A percentile compares a stretch with the other conserved stretches of the same genome.
Conservation (phyloP, 106 monocot species). For the Posidonia australis region DNA sequence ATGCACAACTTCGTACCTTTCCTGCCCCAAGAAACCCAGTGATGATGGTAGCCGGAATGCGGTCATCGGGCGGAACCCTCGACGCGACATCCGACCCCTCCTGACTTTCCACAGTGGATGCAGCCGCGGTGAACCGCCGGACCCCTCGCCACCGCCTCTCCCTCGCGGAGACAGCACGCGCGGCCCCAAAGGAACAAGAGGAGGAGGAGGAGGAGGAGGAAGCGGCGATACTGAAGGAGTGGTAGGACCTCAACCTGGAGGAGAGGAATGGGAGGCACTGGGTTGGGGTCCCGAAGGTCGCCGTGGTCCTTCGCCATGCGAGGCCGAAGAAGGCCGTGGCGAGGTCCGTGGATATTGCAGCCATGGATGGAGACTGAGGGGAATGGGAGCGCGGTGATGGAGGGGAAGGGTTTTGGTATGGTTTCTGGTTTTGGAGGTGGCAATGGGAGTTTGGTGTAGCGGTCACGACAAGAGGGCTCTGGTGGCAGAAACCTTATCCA, state of each 20-base stretch:
- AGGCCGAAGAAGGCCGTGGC: conserved; percentile 31
- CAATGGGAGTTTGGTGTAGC: too few relatives aligned
- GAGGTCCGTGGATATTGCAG: conserved; percentile 25
- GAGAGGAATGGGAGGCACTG: neutral
- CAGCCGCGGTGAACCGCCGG: conserved; percentile 30
- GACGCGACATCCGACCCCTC: conserved; percentile 28
- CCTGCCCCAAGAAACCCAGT: conserved; percentile 65
- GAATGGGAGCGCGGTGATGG: neutral
- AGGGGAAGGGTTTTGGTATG: neutral
- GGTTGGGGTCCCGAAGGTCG: neutral
- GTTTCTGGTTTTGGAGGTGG: neutral
- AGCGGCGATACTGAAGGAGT: too few relatives aligned
- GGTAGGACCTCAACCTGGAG: neutral
- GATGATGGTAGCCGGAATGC: conserved; percentile 61
- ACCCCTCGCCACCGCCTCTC: neutral
- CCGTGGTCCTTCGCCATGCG: conserved; percentile 7
- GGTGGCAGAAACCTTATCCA: too few relatives aligned
- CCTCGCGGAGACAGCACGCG: neutral
- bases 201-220: neutral
- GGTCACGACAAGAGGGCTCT: too few relatives aligned
- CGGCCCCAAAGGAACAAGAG: neutral
- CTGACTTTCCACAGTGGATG: conserved; percentile 12
- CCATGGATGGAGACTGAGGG: conserved; percentile 10
- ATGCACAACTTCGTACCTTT: conserved; percentile 37
- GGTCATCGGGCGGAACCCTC: conserved; percentile 44